Conservation (phyloP, 805 yeast species). For the Candida glaebosa region DNA sequence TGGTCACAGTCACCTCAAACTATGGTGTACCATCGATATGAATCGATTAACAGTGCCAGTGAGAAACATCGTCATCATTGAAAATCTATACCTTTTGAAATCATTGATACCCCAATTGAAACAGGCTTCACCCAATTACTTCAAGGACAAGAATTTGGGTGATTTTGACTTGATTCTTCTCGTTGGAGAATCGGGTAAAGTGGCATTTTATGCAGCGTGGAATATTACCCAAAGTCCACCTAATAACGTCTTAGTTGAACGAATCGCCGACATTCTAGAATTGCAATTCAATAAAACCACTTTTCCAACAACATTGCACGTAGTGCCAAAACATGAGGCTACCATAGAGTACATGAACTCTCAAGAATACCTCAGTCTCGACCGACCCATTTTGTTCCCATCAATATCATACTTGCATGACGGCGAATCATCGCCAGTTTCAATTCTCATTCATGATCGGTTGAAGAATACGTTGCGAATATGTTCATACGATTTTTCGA, state of each 20-base stretch:
- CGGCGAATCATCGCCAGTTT: slow-evolving; percentile 8
- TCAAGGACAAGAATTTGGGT: slow-evolving; percentile 7
- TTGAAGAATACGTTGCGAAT: slow-evolving; percentile 31
- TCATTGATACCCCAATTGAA: slow-evolving; percentile 13
- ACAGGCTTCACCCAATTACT: background rate
- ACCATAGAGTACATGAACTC: slow-evolving; percentile 10
- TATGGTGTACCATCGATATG: slow-evolving; percentile 50
- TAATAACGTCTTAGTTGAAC: slow-evolving; percentile 41
- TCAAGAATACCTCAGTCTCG: slow-evolving; percentile 10
- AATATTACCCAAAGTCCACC: slow-evolving; percentile 58
- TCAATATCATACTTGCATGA: slow-evolving; percentile 11
- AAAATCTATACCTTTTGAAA: slow-evolving; percentile 29
- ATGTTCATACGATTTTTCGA: slow-evolving; percentile 15
- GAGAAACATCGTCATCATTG: slow-evolving; percentile 29
- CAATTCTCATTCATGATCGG: slow-evolving; percentile 35
- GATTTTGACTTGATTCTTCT: slow-evolving; percentile 37
- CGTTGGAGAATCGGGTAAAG: slow-evolving; percentile 36
- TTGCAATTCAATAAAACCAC: slow-evolving; percentile 10
- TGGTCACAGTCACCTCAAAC: slow-evolving; percentile 52
- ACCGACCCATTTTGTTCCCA: slow-evolving; percentile 17
- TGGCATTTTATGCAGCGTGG: slow-evolving; percentile 44
- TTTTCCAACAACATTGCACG: slow-evolving; percentile 10
- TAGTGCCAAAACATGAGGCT: background rate
- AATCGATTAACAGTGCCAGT: slow-evolving; percentile 8
- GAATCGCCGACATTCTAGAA: slow-evolving; percentile 19